Percentiles rank a stretch among this genome's conserved stretches.
These are phyloP conservation scores for Penicillium glabrum DNA, from an alignment of 2,329 filamentous ascomycete species.

Conservation along the genomic window DNA sequence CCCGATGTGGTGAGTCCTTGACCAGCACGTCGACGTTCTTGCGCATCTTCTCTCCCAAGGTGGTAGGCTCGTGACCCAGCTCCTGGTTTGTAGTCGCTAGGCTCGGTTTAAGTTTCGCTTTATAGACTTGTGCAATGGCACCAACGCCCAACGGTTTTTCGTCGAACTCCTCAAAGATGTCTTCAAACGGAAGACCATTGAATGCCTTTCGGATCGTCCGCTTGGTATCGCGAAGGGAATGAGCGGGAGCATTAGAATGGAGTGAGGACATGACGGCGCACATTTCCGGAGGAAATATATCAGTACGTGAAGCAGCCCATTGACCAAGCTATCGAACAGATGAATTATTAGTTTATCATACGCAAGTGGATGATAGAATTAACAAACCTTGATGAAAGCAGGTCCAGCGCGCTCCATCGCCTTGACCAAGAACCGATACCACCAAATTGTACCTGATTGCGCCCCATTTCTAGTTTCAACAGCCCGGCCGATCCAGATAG, in stretches of 20 bases:
- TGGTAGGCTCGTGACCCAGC: slow-evolving; percentile 52
- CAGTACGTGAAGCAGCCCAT: slow-evolving; percentile 94
- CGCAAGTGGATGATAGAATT: not conserved
- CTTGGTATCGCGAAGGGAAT: slow-evolving; percentile 78
- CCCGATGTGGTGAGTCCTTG: slow-evolving; percentile 79
- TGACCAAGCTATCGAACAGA: slow-evolving; percentile 69
- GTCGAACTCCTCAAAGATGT: slow-evolving; percentile 96
- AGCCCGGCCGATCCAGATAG: slow-evolving; percentile 73
- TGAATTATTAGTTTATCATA: not conserved
- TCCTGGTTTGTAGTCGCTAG: slow-evolving; percentile 65
- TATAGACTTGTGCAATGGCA: slow-evolving; percentile 97
- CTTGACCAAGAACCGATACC: slow-evolving; percentile 84
- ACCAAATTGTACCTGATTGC: slow-evolving; percentile 81
- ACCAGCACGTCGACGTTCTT: slow-evolving; percentile 82
- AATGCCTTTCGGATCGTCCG: slow-evolving; percentile 80
- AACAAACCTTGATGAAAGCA: slow-evolving; percentile 86
- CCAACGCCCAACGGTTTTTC: slow-evolving; percentile 87
- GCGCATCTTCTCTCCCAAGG: slow-evolving; percentile 67
- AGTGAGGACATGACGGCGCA: slow-evolving; percentile 91
- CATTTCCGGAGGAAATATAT: slow-evolving; percentile 93
- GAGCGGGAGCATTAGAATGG: slow-evolving; percentile 91
- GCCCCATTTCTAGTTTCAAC: slow-evolving; percentile 68
- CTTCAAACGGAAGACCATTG: slow-evolving; percentile 73
- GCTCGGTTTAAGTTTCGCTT: slow-evolving; percentile 82
- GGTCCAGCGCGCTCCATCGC: slow-evolving; percentile 92